Evolutionary conservation across 1,284 basidiomycete genomes (phyloP), one percentile per base, ranked within the genome.

Genomic region (Bondarzewia mesenterica): DNA sequence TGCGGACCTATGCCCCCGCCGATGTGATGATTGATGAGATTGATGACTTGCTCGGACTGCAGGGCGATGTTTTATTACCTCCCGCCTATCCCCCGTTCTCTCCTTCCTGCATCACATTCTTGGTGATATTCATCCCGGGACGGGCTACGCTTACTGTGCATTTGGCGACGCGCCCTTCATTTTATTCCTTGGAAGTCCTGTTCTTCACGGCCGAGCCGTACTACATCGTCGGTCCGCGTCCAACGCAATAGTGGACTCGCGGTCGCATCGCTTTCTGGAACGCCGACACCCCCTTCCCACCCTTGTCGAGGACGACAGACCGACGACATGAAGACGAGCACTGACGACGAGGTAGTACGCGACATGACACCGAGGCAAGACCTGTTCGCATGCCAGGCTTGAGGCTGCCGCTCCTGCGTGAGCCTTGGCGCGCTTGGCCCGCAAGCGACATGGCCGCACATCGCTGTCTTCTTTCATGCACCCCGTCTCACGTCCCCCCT

Each of bases 311-410:
- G 15, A 43, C 25, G 25, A 26, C 23, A n/a, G 50, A 68, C 59
- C 57, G 60, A 58, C 64, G 66, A 60, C 70, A 76, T 72, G 75
- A 76, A 69, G 57, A 68, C 58, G 70, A 68, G 65, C 57, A 54
- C 57, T 57, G 59, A 53, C 60, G 65, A 63, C 53, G 56, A 55
- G 70, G 70, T 77, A 61, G 74, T 67, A 67, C 61, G 49, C 52
- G 73, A 72, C 72, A 73, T 70, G 78, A 78, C 76, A 74, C 66
- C 57, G 73, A 82, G 80, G 68, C 80, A 85, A 80, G 82, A 85
- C 81, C 73, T 67, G 67, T 50, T 63, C 63, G 52, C 59, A 64
- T 48, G 12, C 57, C 73, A 39, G 47, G 53, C 75, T 75, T 63
- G 77, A 80, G 75, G 68, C 60, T 29, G 25, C 25, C 39, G 46